Conservation (phyloP, 2,329 filamentous ascomycete genomes). For the Zalaria obscura region DNA sequence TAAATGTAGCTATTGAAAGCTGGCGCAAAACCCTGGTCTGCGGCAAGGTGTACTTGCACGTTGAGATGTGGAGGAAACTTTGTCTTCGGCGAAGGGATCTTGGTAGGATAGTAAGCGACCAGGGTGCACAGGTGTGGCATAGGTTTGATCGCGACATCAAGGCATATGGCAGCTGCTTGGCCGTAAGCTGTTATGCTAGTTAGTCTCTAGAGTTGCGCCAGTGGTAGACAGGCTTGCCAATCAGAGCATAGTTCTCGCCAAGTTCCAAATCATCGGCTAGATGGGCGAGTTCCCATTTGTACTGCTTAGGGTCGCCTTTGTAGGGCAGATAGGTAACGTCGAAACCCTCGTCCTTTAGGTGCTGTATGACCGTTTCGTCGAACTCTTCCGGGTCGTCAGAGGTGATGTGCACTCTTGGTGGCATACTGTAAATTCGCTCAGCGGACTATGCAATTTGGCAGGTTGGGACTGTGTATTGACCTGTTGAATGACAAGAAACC, state of each 20-base stretch:
- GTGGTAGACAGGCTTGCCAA: slow-evolving; percentile 6
- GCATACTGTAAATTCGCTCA: slow-evolving; percentile 5
- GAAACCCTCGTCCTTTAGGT: slow-evolving; percentile 29
- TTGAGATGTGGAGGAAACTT: slow-evolving; percentile 23
- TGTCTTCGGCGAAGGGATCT: slow-evolving; percentile 20
- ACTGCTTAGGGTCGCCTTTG: slow-evolving; percentile 13
- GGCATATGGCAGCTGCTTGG: slow-evolving; percentile 23
- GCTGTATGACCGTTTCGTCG: slow-evolving; percentile 21
- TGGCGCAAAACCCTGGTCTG: slow-evolving; percentile 20
- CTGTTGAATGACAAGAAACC: slow-evolving; percentile 14
- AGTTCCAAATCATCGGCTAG: slow-evolving; percentile 24
- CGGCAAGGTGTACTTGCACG: slow-evolving; percentile 27
- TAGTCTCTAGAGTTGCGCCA: not conserved
- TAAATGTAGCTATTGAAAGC: slow-evolving; percentile 27
- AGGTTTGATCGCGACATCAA: slow-evolving; percentile 26
- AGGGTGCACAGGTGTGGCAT: slow-evolving; percentile 25
- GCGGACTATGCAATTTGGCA: not conserved
- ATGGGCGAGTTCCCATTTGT: slow-evolving; percentile 17
- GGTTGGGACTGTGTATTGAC: not conserved
- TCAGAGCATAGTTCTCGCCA: slow-evolving; percentile 15
- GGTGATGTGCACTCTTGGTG: slow-evolving; percentile 23
- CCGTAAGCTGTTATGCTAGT: slow-evolving; percentile 21
- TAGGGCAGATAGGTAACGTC: slow-evolving; percentile 23
- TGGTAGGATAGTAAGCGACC: slow-evolving; percentile 28
- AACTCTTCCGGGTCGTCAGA: slow-evolving; percentile 20